Conservation (phyloP, 2,329 filamentous ascomycete species). For the Aspergillus versicolor region DNA sequence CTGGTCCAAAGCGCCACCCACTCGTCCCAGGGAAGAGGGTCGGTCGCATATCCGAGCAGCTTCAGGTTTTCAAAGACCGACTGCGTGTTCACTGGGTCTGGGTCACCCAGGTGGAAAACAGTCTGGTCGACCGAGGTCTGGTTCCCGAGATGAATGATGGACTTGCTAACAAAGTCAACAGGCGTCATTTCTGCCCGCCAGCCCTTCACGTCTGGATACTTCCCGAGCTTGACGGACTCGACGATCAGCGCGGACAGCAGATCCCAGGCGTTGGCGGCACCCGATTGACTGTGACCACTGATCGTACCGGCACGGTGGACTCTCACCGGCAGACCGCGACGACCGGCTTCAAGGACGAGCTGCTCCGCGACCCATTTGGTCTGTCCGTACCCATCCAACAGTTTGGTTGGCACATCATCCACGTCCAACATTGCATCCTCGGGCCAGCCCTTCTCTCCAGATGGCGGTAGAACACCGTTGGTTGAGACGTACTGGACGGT, state of each 20-base stretch:
- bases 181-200: conserved; percentile 85
- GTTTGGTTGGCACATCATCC: conserved; percentile 66
- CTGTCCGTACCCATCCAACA: conserved; percentile 73
- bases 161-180: conserved; percentile 75
- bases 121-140: conserved; percentile 62
- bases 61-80: conserved; percentile 64
- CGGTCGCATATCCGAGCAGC: conserved; percentile 69
- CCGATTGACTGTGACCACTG: conserved; percentile 72
- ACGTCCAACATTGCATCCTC: conserved; percentile 68
- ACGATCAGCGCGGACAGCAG: conserved; percentile 73
- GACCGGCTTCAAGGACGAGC: conserved; percentile 67
- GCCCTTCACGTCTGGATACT: conserved; percentile 67
- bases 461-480: conserved; percentile 74
- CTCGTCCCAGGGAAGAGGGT: conserved; percentile 66
- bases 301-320: conserved; percentile 76
- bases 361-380: conserved; percentile 81
- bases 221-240: conserved; percentile 72
- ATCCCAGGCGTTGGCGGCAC: conserved; percentile 76
- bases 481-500: conserved; percentile 78
- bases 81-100: conserved; percentile 65
- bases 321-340: conserved; percentile 67
- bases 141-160: conserved; percentile 69
- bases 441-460: conserved; percentile 63
- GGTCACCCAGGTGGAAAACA: conserved; percentile 73
- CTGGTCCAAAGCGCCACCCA: conserved; percentile 75